A percentile compares a stretch with the other conserved stretches of the same genome.
phyloP scores from a whole-genome alignment of 805 yeast species.

The Pichia gijzeniarum region DNA sequence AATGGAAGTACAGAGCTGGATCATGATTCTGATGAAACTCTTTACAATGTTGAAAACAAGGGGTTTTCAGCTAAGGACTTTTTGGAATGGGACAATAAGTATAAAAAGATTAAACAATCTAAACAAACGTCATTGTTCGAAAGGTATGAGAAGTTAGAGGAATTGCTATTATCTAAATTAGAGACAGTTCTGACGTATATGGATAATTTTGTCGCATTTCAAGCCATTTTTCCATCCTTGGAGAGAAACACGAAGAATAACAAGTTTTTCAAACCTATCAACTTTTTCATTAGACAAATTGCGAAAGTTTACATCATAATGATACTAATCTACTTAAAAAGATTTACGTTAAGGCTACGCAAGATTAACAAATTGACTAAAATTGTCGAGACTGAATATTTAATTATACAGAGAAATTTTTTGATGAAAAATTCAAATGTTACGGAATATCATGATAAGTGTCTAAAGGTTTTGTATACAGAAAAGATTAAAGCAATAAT shows the following conservation, averaged over 20 bases:
- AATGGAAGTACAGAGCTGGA: background rate
- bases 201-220: conserved; percentile 27
- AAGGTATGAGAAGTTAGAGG: conserved; percentile 18
- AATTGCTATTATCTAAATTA: conserved; percentile 15
- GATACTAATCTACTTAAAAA: conserved; percentile 24
- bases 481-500: conserved; percentile 22
- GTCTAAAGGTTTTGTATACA: conserved; percentile 19
- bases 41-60: no score
- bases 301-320: conserved; percentile 27
- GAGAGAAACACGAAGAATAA: background rate
- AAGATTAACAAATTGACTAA: conserved; percentile 20
- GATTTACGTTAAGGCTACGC: conserved; percentile 18
- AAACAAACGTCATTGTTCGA: background rate
- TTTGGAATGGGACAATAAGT: background rate
- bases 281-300: conserved; percentile 17
- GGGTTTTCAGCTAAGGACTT: background rate
- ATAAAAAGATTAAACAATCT: background rate
- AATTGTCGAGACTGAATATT: conserved; percentile 20
- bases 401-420: conserved; percentile 11
- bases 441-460: conserved; percentile 11
- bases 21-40: background rate
- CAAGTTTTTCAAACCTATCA: conserved; percentile 13
- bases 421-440: conserved; percentile 6
- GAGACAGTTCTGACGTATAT: conserved; percentile 23
- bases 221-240: conserved; percentile 20